Evolutionary conservation across 208 protist species (phyloP).

Genomic region (Crithidia brevicula): DNA sequence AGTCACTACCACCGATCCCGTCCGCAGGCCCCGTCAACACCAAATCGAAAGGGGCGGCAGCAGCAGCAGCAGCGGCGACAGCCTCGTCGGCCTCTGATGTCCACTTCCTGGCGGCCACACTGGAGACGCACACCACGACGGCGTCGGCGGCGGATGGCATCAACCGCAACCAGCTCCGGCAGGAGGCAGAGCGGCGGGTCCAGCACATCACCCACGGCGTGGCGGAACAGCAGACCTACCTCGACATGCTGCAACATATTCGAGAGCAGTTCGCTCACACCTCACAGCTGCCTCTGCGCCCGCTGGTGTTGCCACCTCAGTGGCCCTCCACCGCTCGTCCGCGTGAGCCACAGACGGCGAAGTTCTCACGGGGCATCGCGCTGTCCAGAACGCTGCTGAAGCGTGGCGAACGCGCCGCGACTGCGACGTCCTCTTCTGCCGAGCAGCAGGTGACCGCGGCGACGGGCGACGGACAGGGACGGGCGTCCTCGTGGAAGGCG

Average conservation of each 20-base stretch:
- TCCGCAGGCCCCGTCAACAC: neutral
- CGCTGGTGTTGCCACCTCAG: conserved; percentile 48
- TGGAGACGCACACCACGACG: neutral
- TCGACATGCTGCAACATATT: conserved; percentile 60
- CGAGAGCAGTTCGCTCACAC: conserved; percentile 50
- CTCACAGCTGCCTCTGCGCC: conserved; percentile 30
- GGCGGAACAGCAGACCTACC: conserved; percentile 36
- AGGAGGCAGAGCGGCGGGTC: conserved; percentile 22
- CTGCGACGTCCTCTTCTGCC: too few species aligned
- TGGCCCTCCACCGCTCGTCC: conserved; percentile 46
- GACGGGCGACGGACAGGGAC: neutral
- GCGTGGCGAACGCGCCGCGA: neutral
- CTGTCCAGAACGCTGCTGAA: conserved; percentile 16
- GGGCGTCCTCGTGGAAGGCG: neutral
- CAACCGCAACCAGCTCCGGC: conserved; percentile 33
- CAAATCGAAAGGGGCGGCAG: too few species aligned
- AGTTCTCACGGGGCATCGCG: conserved; percentile 42
- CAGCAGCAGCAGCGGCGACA: neutral
- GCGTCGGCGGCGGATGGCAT: conserved; percentile 22
- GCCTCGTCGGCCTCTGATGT: neutral
- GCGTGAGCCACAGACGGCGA: conserved; percentile 32
- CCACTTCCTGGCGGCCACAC: neutral
- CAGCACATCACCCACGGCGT: conserved; percentile 36
- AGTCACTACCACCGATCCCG: conserved; percentile 7
- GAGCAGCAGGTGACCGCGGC: neutral